Percentiles rank a stretch among this genome's conserved stretches.
Evolutionary conservation across 352 stramenopile genomes (phyloP).

Genomic region (Blastocystis sp.): DNA sequence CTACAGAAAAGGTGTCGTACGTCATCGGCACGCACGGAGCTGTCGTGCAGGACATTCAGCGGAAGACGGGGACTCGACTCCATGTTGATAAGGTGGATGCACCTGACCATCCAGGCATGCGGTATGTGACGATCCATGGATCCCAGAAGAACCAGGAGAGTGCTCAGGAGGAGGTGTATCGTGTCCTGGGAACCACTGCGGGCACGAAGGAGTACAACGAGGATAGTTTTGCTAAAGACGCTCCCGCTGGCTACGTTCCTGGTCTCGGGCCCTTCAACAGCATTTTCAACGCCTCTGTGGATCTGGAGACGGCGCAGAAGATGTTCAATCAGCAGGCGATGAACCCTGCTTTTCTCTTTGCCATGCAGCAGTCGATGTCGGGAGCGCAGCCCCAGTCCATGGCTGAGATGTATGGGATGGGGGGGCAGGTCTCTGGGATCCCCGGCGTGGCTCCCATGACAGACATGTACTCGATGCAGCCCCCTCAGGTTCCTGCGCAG

Average conservation of each 20-base stretch:
- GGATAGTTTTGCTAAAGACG: conserved; percentile 11
- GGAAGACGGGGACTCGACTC: not conserved
- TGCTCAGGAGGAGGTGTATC: conserved; percentile 17
- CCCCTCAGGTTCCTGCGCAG: not conserved
- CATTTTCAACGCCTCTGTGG: conserved; percentile 27
- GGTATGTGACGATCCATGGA: not conserved
- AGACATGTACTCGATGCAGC: no score
- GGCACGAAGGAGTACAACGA: not conserved
- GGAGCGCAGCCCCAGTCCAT: not conserved
- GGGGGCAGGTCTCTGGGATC: not conserved
- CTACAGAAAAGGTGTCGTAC: conserved; percentile 28
- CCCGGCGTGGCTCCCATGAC: no score
- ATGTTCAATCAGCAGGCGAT: conserved; percentile 28
- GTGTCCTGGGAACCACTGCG: conserved; percentile 30
- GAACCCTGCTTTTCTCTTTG: not conserved
- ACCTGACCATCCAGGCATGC: not conserved
- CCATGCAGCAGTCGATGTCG: not conserved
- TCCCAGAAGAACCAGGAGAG: not conserved
- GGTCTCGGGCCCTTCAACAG: not conserved
- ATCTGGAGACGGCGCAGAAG: conserved; percentile 45
- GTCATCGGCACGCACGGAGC: conserved; percentile 10
- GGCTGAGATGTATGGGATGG: not conserved
- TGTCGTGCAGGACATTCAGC: conserved; percentile 40
- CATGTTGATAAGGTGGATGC: not conserved
- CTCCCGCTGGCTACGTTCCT: not conserved